These are phyloP conservation scores for Thielaviopsis cerberus DNA, from an alignment of 2,329 filamentous ascomycete genomes.

Conservation along the genomic window DNA sequence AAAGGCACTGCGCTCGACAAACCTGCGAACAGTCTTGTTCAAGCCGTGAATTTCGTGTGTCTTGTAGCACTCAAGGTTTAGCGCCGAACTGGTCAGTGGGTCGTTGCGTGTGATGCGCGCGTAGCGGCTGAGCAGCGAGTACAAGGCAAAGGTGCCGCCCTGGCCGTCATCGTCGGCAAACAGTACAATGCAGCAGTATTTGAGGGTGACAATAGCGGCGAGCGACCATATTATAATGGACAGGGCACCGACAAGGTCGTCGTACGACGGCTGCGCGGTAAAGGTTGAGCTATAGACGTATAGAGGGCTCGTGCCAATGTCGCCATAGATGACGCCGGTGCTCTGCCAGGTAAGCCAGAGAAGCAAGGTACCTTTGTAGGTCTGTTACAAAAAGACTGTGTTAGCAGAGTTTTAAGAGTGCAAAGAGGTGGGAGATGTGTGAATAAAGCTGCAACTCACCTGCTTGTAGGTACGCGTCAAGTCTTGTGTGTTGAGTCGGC, in stretches of 20 bases:
- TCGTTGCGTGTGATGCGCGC: slow-evolving; percentile 41
- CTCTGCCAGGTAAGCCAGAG: slow-evolving; percentile 43
- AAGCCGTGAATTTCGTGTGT: slow-evolving; percentile 36
- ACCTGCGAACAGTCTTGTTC: slow-evolving; percentile 32
- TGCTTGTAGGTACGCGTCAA: background rate
- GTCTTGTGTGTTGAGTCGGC: background rate
- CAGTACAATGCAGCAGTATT: slow-evolving; percentile 49
- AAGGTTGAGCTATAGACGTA: slow-evolving; percentile 57
- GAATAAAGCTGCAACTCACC: background rate
- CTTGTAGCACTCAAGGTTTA: slow-evolving; percentile 39
- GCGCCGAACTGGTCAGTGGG: slow-evolving; percentile 33
- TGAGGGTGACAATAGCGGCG: slow-evolving; percentile 49
- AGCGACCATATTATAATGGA: slow-evolving; percentile 53
- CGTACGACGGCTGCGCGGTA: slow-evolving; percentile 30
- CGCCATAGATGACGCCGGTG: slow-evolving; percentile 49
- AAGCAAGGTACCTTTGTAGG: background rate
- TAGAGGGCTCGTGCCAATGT: slow-evolving; percentile 48
- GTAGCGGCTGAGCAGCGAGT: slow-evolving; percentile 42
- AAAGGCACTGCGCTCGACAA: slow-evolving; percentile 36
- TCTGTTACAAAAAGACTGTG: background rate
- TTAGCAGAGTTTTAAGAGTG: no score
- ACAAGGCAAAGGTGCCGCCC: slow-evolving; percentile 50
- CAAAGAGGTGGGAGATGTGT: no score
- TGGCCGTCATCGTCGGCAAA: slow-evolving; percentile 52
- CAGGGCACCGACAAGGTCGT: slow-evolving; percentile 44